Percentiles rank a stretch among this genome's conserved stretches.
Conservation (phyloP, 202 grass and related monocot genomes). For the Brachypodium distachyon region DNA sequence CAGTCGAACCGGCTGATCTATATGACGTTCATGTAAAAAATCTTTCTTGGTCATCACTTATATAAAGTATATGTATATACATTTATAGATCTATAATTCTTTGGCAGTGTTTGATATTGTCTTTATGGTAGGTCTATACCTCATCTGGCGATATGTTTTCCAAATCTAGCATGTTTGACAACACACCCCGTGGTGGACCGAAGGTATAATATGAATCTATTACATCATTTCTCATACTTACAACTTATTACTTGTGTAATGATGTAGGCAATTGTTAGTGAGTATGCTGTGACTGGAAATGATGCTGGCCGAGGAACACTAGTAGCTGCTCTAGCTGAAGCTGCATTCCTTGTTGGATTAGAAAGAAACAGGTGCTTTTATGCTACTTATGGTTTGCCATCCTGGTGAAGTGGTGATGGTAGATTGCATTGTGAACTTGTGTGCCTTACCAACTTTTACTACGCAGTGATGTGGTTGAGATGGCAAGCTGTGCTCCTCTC, state of each 20-base stretch:
- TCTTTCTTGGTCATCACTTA: not conserved
- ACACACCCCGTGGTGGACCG: conserved; percentile 39
- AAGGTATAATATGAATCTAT: conserved; percentile 39
- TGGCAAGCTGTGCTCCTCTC: conserved; percentile 94
- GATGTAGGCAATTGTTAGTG: conserved; percentile 78
- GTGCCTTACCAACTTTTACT: conserved; percentile 4
- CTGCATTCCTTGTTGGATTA: conserved; percentile 88
- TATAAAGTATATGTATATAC: conserved; percentile 4
- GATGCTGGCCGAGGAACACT: conserved; percentile 85
- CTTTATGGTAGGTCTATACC: conserved; percentile 65
- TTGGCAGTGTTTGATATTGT: conserved; percentile 17
- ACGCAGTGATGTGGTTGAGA: conserved; percentile 77
- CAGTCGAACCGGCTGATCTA: conserved; percentile 68
- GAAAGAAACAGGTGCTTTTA: conserved; percentile 74
- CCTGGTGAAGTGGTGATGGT: not conserved
- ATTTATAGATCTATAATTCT: not conserved
- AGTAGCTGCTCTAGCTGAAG: conserved; percentile 75
- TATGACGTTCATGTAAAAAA: conserved; percentile 91
- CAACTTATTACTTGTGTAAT: not conserved
- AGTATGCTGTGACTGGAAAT: conserved; percentile 81
- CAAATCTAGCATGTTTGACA: conserved; percentile 74
- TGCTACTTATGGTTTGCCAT: conserved; percentile 15
- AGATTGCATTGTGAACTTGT: not conserved
- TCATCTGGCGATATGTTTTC: conserved; percentile 86
- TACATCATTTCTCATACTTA: conserved; percentile 10